Conservation (phyloP, 345 rosid species). For the Pistacia vera region DNA sequence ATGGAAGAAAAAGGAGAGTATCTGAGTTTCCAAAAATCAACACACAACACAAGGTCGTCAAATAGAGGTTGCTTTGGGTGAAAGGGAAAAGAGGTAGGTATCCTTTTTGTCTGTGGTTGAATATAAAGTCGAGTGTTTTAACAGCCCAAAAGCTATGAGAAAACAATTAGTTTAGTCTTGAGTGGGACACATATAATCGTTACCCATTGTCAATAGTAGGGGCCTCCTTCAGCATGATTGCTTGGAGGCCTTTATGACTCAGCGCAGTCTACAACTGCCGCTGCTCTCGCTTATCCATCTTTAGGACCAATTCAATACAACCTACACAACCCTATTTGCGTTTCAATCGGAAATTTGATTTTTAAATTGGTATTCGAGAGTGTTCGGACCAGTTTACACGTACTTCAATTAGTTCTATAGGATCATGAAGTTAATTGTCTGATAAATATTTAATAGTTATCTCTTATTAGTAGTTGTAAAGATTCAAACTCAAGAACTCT, state of each 20-base stretch:
- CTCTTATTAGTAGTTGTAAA: too few species aligned
- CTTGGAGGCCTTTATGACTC: not conserved
- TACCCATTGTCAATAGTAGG: slow-evolving; percentile 20
- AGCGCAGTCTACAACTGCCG: not conserved
- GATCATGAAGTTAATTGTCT: too few species aligned
- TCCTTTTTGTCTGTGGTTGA: slow-evolving; percentile 7
- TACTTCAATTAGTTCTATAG: too few species aligned
- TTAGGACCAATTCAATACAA: not conserved
- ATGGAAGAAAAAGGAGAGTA: not conserved
- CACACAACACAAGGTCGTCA: not conserved
- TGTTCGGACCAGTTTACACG: too few species aligned
- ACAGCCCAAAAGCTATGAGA: not conserved
- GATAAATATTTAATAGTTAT: too few species aligned
- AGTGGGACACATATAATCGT: not conserved
- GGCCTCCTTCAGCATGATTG: slow-evolving; percentile 9
- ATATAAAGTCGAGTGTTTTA: not conserved
- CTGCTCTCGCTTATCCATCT: not conserved
- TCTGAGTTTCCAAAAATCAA: not conserved
- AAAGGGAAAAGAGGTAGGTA: not conserved
- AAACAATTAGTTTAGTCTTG: not conserved
- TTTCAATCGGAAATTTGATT: not conserved
- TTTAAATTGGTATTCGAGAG: too few species aligned
- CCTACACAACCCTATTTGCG: not conserved
- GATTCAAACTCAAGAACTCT: too few species aligned
- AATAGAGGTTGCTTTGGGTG: slow-evolving; percentile 15